Conservation (phyloP, 2,329 filamentous ascomycete genomes). For the Alternaria atra region DNA sequence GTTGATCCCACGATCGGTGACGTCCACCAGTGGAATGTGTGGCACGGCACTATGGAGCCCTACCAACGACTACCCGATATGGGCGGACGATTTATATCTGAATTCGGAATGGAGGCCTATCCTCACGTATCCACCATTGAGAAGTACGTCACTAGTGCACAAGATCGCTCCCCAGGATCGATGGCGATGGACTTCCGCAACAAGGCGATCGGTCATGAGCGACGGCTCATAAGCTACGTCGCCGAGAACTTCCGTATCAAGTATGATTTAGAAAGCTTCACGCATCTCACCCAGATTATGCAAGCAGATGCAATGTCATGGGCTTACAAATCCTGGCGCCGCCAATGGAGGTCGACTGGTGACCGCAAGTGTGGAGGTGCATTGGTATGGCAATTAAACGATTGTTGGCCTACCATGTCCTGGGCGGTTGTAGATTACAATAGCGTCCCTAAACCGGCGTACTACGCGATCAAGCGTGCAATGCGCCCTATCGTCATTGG, state of each 20-base stretch:
- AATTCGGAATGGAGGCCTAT: conserved; percentile 95
- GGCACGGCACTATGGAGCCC: conserved; percentile 92
- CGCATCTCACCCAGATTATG: conserved; percentile 65
- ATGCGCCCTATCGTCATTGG: conserved; percentile 64
- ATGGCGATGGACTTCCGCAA: conserved; percentile 96
- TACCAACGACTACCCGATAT: conserved; percentile 85
- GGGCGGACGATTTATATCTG: conserved; percentile 88
- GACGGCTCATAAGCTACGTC: conserved; percentile 84
- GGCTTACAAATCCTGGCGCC: conserved; percentile 71
- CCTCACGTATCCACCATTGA: conserved; percentile 85
- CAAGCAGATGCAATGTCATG: conserved; percentile 69
- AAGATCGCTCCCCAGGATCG: conserved; percentile 76
- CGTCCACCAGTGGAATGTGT: conserved; percentile 95
- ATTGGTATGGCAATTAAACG: conserved; percentile 85
- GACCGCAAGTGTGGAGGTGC: conserved; percentile 75
- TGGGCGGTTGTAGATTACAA: conserved; percentile 83
- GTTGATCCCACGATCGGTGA: conserved; percentile 79
- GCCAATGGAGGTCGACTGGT: conserved; percentile 73
- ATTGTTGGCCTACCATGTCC: conserved; percentile 85
- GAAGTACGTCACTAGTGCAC: conserved; percentile 67
- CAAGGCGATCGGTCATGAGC: conserved; percentile 89
- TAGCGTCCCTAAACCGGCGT: conserved; percentile 78
- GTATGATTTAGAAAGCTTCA: conserved; percentile 62
- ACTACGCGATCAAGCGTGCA: conserved; percentile 71
- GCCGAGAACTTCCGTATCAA: conserved; percentile 81